Evolutionary conservation across 1,284 basidiomycete genomes (phyloP), one percentile per base, ranked within the genome.

Genomic region (Moniliophthora roreri): DNA sequence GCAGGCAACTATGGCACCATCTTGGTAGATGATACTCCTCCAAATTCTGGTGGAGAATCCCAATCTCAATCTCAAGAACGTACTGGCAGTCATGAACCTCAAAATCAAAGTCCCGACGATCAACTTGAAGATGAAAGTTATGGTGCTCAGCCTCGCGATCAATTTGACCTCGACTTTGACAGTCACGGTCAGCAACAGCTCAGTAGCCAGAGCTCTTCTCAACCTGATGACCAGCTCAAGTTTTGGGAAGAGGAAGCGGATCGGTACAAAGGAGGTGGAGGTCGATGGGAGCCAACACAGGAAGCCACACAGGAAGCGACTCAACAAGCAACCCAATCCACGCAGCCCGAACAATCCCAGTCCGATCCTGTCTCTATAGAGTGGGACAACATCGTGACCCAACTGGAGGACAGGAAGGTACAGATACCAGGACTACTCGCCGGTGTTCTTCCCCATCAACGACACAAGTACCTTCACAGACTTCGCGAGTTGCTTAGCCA

Each of bases 1-100:
- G 16, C 26, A 20, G 16, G n/a, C 41, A 44, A 21, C 7, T n/a
- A 39, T 46, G 65, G 69, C 39, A 65, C 60, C 18, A 52, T 80
- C 28, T 69, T 81, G 7, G 79, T 80, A 4, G 74, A 68, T 49
- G 67, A 75, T 37, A 79, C 80, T 39, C 79, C 78, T 15, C 76
- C 74, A 2, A 63, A 69, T 39, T 20, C 21, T 2, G 24, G 38
- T 10, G 48, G 21, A 16, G 36, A 39, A 38, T 24, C 7, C 18
- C 4, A 32, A 13, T 37, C 20, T 7, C 15, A 50, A 16, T 36
- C 34, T 20, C 53, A 59, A 15, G 62, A 61, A 18, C n/a, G 34
- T 23, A n/a, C 37, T n/a, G n/a, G n/a, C n/a, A n/a, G n/a, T n/a
- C n/a, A n/a, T n/a, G n/a, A n/a, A n/a, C n/a, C n/a, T n/a, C n/a